A percentile compares a stretch with the other conserved stretches of the same genome.
Evolutionary conservation across 306 rosid species (phyloP).

Genomic region (Albizia julibrissin): DNA sequence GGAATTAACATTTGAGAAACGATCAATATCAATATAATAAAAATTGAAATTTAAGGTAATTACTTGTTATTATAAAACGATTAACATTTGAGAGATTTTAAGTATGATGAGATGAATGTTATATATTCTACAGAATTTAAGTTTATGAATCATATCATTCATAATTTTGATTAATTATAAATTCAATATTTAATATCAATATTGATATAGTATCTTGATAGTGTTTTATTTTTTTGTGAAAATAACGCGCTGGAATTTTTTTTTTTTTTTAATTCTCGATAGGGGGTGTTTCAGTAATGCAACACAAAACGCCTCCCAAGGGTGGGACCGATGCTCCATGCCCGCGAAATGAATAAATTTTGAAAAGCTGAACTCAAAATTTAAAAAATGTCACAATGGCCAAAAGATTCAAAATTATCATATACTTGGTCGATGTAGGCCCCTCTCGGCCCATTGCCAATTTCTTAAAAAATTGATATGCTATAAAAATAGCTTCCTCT

Average conservation of each 20-base stretch:
- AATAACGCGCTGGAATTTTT: background rate
- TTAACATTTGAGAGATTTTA: too few relatives aligned
- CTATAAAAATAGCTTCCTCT: too few relatives aligned
- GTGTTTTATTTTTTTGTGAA: too few relatives aligned
- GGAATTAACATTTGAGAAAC: background rate
- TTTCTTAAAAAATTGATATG: too few relatives aligned
- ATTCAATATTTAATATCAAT: too few relatives aligned
- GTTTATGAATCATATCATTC: background rate
- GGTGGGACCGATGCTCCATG: conserved; percentile 4
- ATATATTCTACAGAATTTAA: too few relatives aligned
- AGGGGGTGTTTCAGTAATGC: background rate
- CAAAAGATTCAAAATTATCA: background rate
- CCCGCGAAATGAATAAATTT: conserved; percentile 5
- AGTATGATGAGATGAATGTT: too few relatives aligned
- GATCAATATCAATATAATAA: background rate
- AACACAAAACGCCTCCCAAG: background rate
- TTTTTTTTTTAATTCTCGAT: background rate
- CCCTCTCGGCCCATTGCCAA: background rate
- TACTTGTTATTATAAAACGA: too few relatives aligned
- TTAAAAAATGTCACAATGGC: background rate
- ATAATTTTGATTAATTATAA: too few relatives aligned
- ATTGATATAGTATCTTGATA: too few relatives aligned
- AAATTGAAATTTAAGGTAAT: background rate
- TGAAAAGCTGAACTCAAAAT: background rate
- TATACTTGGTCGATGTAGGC: background rate